Evolutionary conservation across 164 flowering plant genomes (phyloP), one percentile per base, ranked within the genome.

Genomic region (Amborella trichopoda): DNA sequence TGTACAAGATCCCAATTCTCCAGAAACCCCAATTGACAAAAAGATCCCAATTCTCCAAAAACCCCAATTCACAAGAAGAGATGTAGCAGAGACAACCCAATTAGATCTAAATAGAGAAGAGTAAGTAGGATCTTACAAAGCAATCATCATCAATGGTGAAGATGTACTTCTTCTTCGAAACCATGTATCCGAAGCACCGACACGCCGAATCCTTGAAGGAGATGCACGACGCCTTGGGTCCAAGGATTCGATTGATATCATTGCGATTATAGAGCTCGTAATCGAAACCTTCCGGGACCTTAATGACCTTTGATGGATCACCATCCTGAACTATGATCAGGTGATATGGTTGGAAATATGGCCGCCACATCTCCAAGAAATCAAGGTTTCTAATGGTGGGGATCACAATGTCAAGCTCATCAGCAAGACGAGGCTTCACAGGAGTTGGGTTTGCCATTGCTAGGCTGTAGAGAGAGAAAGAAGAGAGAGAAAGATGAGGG

Each of bases 171-270:
- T 83, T 83, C 80, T 78, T 80, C 54, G 94, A 83, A 23, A 81
- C 77, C 80, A 84, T 73, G 68, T 66, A 84, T 8, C 90, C 94
- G 37, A 84, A 84, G 79, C 94, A 84, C 10, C 87, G 68, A 37
- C 94, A 84, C 39, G 94, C 94, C 25, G 94, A 84, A 58, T 81
- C 94, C 80, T 84, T 84, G 64, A 84, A 83, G 41, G 94, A 81
- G 56, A 83, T 83, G n/a, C n/a, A n/a, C 9, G 67, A 60, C 20
- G 94, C 77, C 64, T 70, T 78, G 17, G 90, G 94, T 8, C 94
- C 90, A 30, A 84, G 55, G 54, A 84, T 71, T 51, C 61, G 52
- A 61, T 84, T 79, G 28, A 84, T 75, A 33, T 84, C 94, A 28
- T 84, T 72, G 3, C 94, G 66, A 40, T 84, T 84, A 53, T 81